These are phyloP conservation scores for Talinum fruticosum DNA, from an alignment of 148 eudicot species.

Conservation along the genomic window DNA sequence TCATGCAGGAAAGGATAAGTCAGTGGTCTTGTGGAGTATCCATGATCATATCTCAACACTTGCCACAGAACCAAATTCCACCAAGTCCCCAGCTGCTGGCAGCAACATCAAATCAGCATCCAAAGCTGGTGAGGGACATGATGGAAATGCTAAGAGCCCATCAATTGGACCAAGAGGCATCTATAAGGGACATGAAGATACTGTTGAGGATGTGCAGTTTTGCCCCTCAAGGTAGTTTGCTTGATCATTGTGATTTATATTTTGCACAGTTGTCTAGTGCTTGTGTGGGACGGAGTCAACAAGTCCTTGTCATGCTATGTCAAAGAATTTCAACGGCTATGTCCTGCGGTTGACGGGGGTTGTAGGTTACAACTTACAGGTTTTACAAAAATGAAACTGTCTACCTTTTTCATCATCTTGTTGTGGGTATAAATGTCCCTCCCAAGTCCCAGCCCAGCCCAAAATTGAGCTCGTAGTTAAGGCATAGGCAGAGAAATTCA, in stretches of 20 bases:
- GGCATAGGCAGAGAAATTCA: neutral
- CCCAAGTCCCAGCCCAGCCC: too few relatives aligned
- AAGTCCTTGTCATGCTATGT: neutral
- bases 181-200: conserved; percentile 79
- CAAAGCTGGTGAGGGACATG: conserved; percentile 40
- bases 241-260: neutral
- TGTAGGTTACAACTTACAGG: neutral
- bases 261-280: neutral
- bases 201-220: conserved; percentile 98
- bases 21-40: conserved; percentile 91
- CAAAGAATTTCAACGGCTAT: neutral
- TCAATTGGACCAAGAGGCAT: conserved; percentile 69
- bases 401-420: too few relatives aligned
- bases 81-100: conserved; percentile 27
- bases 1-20: conserved; percentile 78
- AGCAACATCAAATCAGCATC: conserved; percentile 35
- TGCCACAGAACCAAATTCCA: conserved; percentile 34
- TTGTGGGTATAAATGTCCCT: too few relatives aligned
- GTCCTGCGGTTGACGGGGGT: neutral
- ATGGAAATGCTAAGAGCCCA: conserved; percentile 47
- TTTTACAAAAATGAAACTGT: too few relatives aligned
- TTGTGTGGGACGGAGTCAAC: neutral
- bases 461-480: too few relatives aligned
- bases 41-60: conserved; percentile 82
- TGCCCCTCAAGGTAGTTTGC: conserved; percentile 75